These are phyloP conservation scores for Rheum nobile DNA, from an alignment of 148 eudicot genomes.

Conservation along the genomic window DNA sequence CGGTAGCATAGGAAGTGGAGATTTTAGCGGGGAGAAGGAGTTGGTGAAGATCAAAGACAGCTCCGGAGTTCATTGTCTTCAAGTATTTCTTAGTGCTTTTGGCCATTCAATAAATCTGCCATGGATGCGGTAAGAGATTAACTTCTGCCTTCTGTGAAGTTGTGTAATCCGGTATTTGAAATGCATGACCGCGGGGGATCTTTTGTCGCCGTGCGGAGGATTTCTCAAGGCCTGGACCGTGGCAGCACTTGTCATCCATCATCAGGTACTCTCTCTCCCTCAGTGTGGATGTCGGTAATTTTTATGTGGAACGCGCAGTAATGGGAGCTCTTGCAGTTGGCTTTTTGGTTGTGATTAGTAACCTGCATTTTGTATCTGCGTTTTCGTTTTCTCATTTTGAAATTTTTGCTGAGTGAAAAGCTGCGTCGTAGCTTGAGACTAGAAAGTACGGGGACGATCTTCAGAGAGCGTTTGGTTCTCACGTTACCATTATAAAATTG, in stretches of 20 bases:
- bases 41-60: background rate
- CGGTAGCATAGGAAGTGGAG: background rate
- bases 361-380: too few species aligned
- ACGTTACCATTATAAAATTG: slow-evolving; percentile 8
- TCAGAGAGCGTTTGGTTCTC: slow-evolving; percentile 15
- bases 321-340: too few species aligned
- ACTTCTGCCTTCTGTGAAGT: background rate
- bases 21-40: too few species aligned
- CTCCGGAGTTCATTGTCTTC: background rate
- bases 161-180: background rate
- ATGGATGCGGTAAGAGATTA: background rate
- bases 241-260: slow-evolving; percentile 57
- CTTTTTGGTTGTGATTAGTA: too few species aligned
- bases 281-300: background rate
- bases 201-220: slow-evolving; percentile 88
- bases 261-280: slow-evolving; percentile 55
- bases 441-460: slow-evolving; percentile 14
- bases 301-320: too few species aligned
- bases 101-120: background rate
- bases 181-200: slow-evolving; percentile 94
- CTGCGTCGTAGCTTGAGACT: slow-evolving; percentile 26
- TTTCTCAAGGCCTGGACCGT: slow-evolving; percentile 65
- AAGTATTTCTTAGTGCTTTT: background rate
- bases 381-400: background rate
- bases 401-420: background rate